Evolutionary conservation across 1,139 yeast genomes (phyloP), one percentile per base, ranked within the genome.

Genomic region (Diutina sp.): DNA sequence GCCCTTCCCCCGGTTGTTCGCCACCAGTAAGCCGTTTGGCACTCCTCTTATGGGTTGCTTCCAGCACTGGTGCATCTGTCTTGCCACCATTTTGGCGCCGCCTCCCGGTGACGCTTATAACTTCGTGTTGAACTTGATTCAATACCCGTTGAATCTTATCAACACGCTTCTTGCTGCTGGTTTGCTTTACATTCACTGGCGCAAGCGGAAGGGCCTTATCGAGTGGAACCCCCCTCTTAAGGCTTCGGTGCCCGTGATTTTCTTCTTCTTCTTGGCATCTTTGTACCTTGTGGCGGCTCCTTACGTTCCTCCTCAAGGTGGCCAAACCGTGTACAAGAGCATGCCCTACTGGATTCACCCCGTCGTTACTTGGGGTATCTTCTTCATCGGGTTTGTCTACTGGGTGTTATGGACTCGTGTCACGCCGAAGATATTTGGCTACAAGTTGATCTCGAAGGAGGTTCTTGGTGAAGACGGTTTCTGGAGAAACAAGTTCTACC

Each of bases 271-370:
- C 58, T 70, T 87, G 57, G 78, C 90, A 8, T 86, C 90, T 21
- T 64, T 85, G 32, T 89, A 87, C 66, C 74, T 89, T 66, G 78
- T 87, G 58, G 80, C 80, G 58, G 93, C 95, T 53, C 96, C 96
- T 57, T 88, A 86, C 67, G 78, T 89, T 61, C 91, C 95, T 50
- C 96, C 95, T 56, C 66, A 76, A 45, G 73, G 66, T 48, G 87
- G 85, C 45, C 87, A 85, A 70, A 74, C 76, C 55, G 90, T 85
- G 58, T 88, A 87, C 76, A 71, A 80, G 54, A 64, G 67, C 57
- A 72, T 87, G 64, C 96, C 95, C 48, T 89, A 87, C 72, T 89
- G 83, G 78, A 78, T 85, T 58, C 95, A 87, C 68, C 84, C 91
- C 65, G 95, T 87, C 55, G 90, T 87, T 28, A 85, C 95, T 11